Evolutionary conservation across 1,284 basidiomycete species (phyloP).

Genomic region (Leccinum fallax): DNA sequence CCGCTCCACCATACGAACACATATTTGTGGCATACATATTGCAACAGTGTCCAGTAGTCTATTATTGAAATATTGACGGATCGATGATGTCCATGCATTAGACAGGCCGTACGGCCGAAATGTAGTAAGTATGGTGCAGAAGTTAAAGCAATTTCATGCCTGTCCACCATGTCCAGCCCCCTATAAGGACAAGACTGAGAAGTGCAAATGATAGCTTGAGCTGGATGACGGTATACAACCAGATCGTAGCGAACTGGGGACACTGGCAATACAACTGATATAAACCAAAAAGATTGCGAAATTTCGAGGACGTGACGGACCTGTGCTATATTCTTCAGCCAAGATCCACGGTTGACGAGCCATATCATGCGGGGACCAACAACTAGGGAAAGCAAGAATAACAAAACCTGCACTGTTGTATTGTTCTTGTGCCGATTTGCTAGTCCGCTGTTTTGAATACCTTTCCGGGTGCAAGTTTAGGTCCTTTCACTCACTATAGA

Average conservation of each 20-base stretch:
- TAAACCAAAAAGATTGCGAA: constrained; percentile 4
- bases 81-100: constrained; percentile 1
- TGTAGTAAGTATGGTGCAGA: not conserved
- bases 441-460: constrained; percentile 31
- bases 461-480: not conserved
- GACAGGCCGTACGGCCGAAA: not conserved
- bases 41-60: not conserved
- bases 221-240: constrained; percentile 73
- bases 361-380: constrained; percentile 68
- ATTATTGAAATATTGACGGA: not conserved
- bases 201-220: constrained; percentile 65
- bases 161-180: constrained; percentile 61
- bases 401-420: constrained; percentile 50
- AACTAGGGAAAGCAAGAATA: constrained; percentile 60
- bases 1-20: constrained; percentile 4
- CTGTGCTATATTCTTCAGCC: constrained; percentile 71
- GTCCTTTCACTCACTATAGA: constrained; percentile 61
- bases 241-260: constrained; percentile 72
- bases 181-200: constrained; percentile 54
- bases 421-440: constrained; percentile 65
- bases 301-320: constrained; percentile 39
- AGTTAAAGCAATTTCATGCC: constrained; percentile 47
- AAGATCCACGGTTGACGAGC: constrained; percentile 66
- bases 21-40: constrained; percentile 19
- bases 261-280: constrained; percentile 44